phyloP scores from a whole-genome alignment of 2,329 filamentous ascomycete genomes.

The Fusarium sterilihyphosum region DNA sequence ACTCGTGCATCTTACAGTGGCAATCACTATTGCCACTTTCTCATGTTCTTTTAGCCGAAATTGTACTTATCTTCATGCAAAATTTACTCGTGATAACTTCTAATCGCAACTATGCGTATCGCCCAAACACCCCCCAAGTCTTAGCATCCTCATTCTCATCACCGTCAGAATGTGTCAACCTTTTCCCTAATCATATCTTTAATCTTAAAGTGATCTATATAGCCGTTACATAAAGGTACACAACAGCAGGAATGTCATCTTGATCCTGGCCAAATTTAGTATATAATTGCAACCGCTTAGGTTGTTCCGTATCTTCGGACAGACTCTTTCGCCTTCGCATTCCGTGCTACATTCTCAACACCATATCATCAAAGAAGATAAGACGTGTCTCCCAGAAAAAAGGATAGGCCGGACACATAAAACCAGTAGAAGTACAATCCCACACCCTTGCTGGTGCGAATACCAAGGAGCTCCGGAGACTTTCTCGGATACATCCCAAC shows the following conservation, averaged over 20 bases:
- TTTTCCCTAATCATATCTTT: background rate
- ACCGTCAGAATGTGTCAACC: background rate
- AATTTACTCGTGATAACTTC: background rate
- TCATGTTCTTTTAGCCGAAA: no score
- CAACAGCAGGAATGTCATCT: background rate
- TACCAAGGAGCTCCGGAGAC: slow-evolving; percentile 12
- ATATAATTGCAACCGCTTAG: background rate
- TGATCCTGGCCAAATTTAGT: background rate
- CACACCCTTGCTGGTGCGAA: background rate
- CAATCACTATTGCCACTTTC: background rate
- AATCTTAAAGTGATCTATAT: background rate
- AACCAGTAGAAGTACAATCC: background rate
- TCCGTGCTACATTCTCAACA: background rate
- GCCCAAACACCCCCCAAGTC: background rate
- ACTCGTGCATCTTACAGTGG: background rate
- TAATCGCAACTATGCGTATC: background rate
- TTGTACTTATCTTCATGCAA: background rate
- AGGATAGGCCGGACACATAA: slow-evolving; percentile 1
- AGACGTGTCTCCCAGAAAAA: background rate
- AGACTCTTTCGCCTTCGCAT: background rate
- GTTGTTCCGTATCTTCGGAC: no score
- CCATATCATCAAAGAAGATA: no score
- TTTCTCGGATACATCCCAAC: slow-evolving; percentile 18
- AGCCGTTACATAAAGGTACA: background rate
- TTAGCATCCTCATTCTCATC: background rate